These are phyloP conservation scores for Cyclotella baltica DNA, from an alignment of 108 stramenopile species.

Conservation along the genomic window DNA sequence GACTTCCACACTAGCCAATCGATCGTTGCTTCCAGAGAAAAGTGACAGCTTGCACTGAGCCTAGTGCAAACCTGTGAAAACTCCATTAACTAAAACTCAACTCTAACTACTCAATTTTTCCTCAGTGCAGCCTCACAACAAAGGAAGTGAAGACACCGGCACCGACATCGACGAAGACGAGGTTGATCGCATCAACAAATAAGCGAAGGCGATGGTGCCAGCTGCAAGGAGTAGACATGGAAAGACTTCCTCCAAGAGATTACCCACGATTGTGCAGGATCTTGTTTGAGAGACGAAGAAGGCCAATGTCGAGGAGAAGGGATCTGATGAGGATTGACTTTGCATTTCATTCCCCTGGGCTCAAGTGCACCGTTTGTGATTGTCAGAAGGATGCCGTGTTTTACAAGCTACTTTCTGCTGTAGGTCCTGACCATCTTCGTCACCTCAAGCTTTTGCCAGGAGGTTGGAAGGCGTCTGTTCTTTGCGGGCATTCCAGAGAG, in stretches of 20 bases:
- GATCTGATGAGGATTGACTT: background rate
- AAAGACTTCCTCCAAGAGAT: background rate
- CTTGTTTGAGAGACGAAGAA: background rate
- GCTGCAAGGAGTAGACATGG: background rate
- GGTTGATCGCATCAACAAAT: background rate
- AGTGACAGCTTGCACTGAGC: too few species aligned
- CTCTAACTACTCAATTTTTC: too few species aligned
- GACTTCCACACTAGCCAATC: too few species aligned
- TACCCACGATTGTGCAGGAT: background rate
- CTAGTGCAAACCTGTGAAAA: too few species aligned
- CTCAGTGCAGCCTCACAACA: too few species aligned
- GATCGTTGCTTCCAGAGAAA: too few species aligned
- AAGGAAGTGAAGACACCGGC: background rate
- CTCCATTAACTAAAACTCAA: too few species aligned
- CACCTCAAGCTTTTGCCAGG: conserved; percentile 1
- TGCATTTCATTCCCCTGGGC: background rate
- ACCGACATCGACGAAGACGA: background rate
- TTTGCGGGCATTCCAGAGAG: background rate
- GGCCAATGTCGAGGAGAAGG: background rate
- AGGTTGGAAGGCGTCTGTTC: background rate
- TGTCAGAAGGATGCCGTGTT: background rate
- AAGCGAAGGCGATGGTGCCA: background rate
- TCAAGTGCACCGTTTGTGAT: background rate
- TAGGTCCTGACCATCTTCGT: background rate
- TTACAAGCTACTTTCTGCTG: background rate